phyloP scores from a whole-genome alignment of 2,329 filamentous ascomycete species.

The Akanthomyces muscarius region DNA sequence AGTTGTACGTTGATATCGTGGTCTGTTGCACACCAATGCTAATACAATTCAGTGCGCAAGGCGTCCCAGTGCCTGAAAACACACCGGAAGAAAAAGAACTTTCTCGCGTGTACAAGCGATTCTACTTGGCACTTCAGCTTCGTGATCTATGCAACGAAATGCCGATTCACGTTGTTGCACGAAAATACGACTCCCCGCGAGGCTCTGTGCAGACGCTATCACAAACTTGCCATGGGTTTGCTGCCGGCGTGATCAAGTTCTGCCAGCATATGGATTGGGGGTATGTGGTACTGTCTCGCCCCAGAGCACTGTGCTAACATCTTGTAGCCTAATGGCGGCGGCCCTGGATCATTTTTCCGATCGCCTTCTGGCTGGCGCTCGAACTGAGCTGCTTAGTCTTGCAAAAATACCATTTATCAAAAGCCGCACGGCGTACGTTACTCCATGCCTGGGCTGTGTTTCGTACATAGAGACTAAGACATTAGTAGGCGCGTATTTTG shows the following conservation, averaged over 20 bases:
- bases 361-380: slow-evolving; percentile 67
- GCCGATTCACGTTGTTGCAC: slow-evolving; percentile 64
- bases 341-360: slow-evolving; percentile 74
- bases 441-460: background rate
- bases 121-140: slow-evolving; percentile 73
- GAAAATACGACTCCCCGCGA: slow-evolving; percentile 66
- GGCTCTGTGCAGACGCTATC: slow-evolving; percentile 68
- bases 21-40: slow-evolving; percentile 20
- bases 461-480: slow-evolving; percentile 8
- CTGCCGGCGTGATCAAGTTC: slow-evolving; percentile 74
- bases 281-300: slow-evolving; percentile 27
- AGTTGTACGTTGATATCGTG: slow-evolving; percentile 47
- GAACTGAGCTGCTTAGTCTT: slow-evolving; percentile 65
- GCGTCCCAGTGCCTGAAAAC: slow-evolving; percentile 59
- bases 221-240: slow-evolving; percentile 74
- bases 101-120: slow-evolving; percentile 64
- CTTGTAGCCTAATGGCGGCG: slow-evolving; percentile 58
- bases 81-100: slow-evolving; percentile 57
- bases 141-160: slow-evolving; percentile 74
- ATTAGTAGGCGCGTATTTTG: slow-evolving; percentile 55
- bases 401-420: slow-evolving; percentile 72
- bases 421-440: slow-evolving; percentile 62
- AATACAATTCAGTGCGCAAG: slow-evolving; percentile 54
- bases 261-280: slow-evolving; percentile 74
- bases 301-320: slow-evolving; percentile 16